phyloP scores from a whole-genome alignment of 306 rosid genomes.

The Glycine tomentella region DNA sequence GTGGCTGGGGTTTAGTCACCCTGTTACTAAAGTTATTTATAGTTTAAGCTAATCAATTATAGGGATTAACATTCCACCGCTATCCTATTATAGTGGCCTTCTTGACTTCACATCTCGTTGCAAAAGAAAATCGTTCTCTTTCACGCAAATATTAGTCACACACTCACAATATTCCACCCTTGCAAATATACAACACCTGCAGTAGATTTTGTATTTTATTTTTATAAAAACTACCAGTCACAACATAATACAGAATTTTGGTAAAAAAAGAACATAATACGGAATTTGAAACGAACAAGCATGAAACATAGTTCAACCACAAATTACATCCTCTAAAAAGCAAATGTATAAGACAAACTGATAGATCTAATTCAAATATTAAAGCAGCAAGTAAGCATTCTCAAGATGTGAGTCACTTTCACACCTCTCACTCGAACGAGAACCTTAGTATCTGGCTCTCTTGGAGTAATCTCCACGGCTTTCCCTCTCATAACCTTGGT shows the following conservation, averaged over 20 bases:
- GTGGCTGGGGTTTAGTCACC: too few species aligned
- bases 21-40: neutral
- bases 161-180: neutral
- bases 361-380: constrained; percentile 14
- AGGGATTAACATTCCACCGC: neutral
- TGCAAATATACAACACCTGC: neutral
- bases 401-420: neutral
- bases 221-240: neutral
- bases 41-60: neutral
- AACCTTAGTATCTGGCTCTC: constrained; percentile 20
- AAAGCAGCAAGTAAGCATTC: constrained; percentile 8
- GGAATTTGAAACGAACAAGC: constrained; percentile 12
- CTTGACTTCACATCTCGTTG: neutral
- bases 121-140: neutral
- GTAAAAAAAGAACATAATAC: neutral
- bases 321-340: constrained; percentile 18
- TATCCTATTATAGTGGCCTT: neutral
- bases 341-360: neutral
- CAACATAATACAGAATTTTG: too few species aligned
- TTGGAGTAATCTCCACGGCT: constrained; percentile 28
- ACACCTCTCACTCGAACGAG: neutral
- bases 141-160: neutral
- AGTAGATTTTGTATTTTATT: neutral
- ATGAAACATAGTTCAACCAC: neutral
- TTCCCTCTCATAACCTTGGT: constrained; percentile 48